Base-by-base conservation (phyloP, 2,329 filamentous ascomycete genomes). In the Fusarium anthophilum region DNA sequence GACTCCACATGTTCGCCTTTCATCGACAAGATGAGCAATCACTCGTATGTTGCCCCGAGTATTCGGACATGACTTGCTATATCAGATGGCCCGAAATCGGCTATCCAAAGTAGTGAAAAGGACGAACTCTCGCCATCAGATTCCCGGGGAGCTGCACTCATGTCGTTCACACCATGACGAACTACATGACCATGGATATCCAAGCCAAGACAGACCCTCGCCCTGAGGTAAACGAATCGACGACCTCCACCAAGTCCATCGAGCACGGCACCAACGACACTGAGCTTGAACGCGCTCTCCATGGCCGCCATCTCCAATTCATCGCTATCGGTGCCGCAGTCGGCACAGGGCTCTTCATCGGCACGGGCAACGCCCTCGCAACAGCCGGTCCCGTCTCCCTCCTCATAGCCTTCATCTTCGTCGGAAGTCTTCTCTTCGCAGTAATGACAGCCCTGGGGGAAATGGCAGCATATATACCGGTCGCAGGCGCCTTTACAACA, bases 261-360 rank as follows among this genome's bases (percentile, higher is more conserved):
- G 82, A 84, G 61, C 81, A 80, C 68, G 82, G 81, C 55, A 82
- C 87, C 26, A 80, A 87, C 28, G 80, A 82, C 30, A 81, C 84
- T 53, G 87, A 89, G 76, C 84, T 90, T 8, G 80, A 87, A 77
- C 85, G 89, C 63, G 88, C 88, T 22, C 84, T 91, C 62, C 90
- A 91, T 82, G 88, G 86, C 76, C 84, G 89, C 37, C 89, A 91
- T 73, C 89, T 91, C 55, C 89, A 91, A 74, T 90, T 91, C 80
- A 81, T 91, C 8, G 70, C 70, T 8, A 70, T 73, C n/a, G 71
- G 71, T 50, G 87, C 88, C 69, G 89, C 87, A 28, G 91, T 92
- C 72, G 90, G 90, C 63, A 92, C 90, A 8, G 90, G 90, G 75
- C 85, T 92, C 26, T 92, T 92, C 79, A 86, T 92, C 69, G 71